Evolutionary conservation across 108 stramenopile genomes (phyloP), one percentile per base, ranked within the genome.

Genomic region (Cyclotella choctawhatcheeana): DNA sequence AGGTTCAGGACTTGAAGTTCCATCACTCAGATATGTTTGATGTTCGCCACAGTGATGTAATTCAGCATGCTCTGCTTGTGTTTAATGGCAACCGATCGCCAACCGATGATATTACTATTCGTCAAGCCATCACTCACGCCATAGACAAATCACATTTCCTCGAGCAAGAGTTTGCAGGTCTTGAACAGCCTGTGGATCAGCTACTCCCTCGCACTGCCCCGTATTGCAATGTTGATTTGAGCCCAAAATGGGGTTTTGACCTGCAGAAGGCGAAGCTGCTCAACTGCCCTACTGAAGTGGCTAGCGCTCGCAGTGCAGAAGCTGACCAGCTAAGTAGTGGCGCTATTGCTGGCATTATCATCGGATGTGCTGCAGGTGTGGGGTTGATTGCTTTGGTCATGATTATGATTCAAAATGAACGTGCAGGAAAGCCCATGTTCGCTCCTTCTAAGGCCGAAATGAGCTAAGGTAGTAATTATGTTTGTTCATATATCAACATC

Each of bases 81-180:
- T 43, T 88, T 24, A 91, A 87, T 63, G 56, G 73, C 10, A 72
- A 67, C 56, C 76, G 71, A 51, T 35, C 73, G 1, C 89, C 87
- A 14, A 71, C 69, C 2, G 55, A 86, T 63, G 83, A 85, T 67
- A 85, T 86, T 21, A 58, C 37, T 5, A 58, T 82, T 7, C 87
- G 90, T 20, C 53, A 79, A 24, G 71, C 86, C n/a, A 76, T 91
- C 55, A 88, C 86, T 33, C 88, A 88, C 60, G 90, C 83, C 12
- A 77, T 91, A 37, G 52, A 91, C 81, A 91, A 88, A 67, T 71
- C 59, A 0, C 12, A 63, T 2, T 78, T 91, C 66, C 21, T 88
- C 59, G 77, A 88, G 51, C 45, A 74, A 4, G 86, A 91, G 58
- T 76, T 91, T 45, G 72, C 44, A 2, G 87, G 82, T 22, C 33